Percentiles rank a stretch among this genome's conserved stretches.
Conservation (phyloP, 2,329 filamentous ascomycete species). For the Tolypocladium inflatum region DNA sequence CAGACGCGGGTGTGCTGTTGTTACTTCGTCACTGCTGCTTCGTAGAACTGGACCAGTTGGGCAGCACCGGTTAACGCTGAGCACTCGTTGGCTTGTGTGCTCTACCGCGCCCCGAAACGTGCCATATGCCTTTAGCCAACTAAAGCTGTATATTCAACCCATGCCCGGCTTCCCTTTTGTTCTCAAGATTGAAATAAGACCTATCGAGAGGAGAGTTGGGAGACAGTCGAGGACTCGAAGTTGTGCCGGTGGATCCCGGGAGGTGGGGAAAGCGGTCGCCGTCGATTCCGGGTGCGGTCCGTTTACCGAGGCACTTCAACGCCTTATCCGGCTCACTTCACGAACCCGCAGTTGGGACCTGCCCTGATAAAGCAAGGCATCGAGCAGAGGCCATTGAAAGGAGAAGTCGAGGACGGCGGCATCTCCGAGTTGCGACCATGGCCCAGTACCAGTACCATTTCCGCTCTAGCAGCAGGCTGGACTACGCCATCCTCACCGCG, state of each 20-base stretch:
- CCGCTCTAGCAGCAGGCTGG: neutral
- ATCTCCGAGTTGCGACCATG: neutral
- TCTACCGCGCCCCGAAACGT: neutral
- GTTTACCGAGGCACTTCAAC: neutral
- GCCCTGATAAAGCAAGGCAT: neutral
- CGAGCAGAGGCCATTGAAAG: neutral
- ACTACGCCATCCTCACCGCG: conserved; percentile 7
- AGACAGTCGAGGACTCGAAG: neutral
- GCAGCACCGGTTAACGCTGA: too few relatives aligned
- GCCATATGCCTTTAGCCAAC: neutral
- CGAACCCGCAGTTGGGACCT: too few relatives aligned
- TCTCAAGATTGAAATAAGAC: too few relatives aligned
- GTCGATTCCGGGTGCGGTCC: neutral
- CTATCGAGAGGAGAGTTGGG: neutral
- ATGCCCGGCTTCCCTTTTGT: neutral
- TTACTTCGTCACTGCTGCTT: neutral
- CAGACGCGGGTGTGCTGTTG: neutral
- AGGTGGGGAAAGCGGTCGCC: neutral
- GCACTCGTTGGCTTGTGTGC: neutral
- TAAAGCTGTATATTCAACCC: neutral
- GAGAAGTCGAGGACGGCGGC: neutral
- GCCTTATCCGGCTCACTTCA: neutral
- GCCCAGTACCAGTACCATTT: neutral
- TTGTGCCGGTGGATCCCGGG: neutral
- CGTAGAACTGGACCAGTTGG: neutral